phyloP scores from a whole-genome alignment of 163 green algal species.

The Scenedesmus sp. region DNA sequence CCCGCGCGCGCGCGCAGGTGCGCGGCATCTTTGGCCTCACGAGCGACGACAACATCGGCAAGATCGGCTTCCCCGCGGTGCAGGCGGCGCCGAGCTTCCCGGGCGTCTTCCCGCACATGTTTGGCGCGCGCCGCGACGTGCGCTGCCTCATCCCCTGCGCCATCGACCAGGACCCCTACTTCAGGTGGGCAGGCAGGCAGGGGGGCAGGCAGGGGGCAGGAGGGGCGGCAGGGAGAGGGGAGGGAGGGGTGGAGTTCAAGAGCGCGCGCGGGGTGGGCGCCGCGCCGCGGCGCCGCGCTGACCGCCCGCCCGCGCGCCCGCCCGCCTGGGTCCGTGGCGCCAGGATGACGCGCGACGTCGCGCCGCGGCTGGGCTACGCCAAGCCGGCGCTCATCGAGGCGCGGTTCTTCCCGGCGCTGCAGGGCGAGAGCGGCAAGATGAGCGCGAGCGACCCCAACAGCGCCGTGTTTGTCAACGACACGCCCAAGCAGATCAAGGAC shows the following conservation, averaged over 20 bases:
- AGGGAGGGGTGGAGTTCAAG: no score
- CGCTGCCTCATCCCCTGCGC: conserved; percentile 87
- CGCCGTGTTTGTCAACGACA: conserved; percentile 97
- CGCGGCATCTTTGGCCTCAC: conserved; percentile 96
- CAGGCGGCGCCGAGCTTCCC: conserved; percentile 95
- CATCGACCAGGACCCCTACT: conserved; percentile 98
- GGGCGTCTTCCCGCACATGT: conserved; percentile 97
- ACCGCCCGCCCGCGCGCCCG: no score
- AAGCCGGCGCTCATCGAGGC: conserved; percentile 98
- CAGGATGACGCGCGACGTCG: conserved; percentile 95
- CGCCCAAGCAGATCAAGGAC: conserved; percentile 92
- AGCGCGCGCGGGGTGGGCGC: no score
- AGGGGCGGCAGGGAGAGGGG: no score
- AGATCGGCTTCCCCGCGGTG: conserved; percentile 96
- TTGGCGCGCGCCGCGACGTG: conserved; percentile 83
- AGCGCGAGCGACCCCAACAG: conserved; percentile 86
- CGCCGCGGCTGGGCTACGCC: conserved; percentile 84
- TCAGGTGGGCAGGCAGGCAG: conserved; percentile 60
- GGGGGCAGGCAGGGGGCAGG: no score
- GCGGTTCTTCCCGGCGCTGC: conserved; percentile 97
- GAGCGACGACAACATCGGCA: conserved; percentile 93
- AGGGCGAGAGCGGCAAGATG: conserved; percentile 98
- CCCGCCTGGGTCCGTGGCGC: no score
- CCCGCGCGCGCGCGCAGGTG: conserved; percentile 75
- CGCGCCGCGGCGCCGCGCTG: no score